Conservation (phyloP, 2,329 filamentous ascomycete genomes). For the Colletotrichum theobromicola region DNA sequence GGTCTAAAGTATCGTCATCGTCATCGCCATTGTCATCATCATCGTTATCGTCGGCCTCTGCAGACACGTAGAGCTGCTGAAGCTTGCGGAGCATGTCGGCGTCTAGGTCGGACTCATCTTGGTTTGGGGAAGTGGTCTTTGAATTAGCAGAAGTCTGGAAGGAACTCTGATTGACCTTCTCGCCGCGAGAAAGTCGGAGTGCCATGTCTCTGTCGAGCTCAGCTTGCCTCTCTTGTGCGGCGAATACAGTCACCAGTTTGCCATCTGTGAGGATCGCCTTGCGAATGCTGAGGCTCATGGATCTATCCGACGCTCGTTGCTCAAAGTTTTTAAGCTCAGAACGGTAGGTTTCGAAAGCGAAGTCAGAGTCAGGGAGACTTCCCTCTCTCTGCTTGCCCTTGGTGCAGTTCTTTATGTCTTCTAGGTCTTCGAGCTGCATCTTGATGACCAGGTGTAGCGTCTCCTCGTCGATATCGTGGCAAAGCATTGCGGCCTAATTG, state of each 20-base stretch:
- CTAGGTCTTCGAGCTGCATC: slow-evolving; percentile 24
- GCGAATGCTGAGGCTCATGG: slow-evolving; percentile 23
- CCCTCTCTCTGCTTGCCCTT: slow-evolving; percentile 20
- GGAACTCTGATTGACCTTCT: not conserved
- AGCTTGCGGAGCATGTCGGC: not conserved
- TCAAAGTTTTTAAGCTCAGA: slow-evolving; percentile 15
- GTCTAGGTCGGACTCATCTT: not conserved
- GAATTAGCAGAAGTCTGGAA: not conserved
- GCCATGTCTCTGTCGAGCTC: not conserved
- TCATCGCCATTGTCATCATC: not conserved
- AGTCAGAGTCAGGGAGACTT: slow-evolving; percentile 7
- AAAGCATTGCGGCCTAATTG: slow-evolving; percentile 19
- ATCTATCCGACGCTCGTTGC: slow-evolving; percentile 5
- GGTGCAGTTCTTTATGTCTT: not conserved
- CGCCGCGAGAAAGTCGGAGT: not conserved
- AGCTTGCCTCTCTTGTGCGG: not conserved
- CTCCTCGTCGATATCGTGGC: not conserved
- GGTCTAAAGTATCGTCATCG: not conserved
- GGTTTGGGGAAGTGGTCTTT: not conserved
- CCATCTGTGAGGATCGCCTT: slow-evolving; percentile 27
- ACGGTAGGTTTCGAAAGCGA: slow-evolving; percentile 16
- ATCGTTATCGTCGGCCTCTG: not conserved
- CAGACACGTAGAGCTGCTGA: not conserved
- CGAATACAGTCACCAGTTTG: not conserved
- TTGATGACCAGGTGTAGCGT: slow-evolving; percentile 23